Evolutionary conservation across 345 rosid species (phyloP).

Genomic region (Balakata baccata): DNA sequence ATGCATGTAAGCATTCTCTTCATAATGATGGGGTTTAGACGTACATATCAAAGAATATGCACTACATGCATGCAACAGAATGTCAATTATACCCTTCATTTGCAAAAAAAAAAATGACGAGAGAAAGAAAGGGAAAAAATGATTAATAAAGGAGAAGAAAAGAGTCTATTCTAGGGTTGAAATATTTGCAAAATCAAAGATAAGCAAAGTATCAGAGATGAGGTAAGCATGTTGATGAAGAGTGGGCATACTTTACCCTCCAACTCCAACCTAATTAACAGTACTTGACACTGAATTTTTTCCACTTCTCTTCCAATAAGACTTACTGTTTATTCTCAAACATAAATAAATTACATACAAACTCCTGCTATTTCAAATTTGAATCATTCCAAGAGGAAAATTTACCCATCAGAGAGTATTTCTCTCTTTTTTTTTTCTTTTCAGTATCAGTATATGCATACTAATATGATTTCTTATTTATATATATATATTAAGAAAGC

Average conservation of each 20-base stretch:
- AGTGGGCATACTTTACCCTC: slow-evolving; percentile 15
- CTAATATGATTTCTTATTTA: too few species aligned
- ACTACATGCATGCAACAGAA: slow-evolving; percentile 17
- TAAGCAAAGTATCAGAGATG: background rate
- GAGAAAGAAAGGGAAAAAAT: background rate
- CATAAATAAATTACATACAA: too few species aligned
- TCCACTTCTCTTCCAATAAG: background rate
- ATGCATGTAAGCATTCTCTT: background rate
- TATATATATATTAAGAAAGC: too few species aligned
- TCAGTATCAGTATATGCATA: too few species aligned
- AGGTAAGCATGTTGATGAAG: slow-evolving; percentile 22
- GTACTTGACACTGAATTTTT: background rate
- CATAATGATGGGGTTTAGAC: slow-evolving; percentile 15
- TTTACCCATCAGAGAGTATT: too few species aligned
- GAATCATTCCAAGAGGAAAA: background rate
- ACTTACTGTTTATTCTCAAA: background rate
- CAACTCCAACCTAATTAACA: background rate
- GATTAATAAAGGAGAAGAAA: background rate
- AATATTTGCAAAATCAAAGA: background rate
- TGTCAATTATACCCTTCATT: slow-evolving; percentile 13
- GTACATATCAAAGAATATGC: slow-evolving; percentile 2
- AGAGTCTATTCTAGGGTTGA: too few species aligned
- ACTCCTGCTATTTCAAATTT: too few species aligned
- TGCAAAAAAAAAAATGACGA: background rate
- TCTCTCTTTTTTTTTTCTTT: too few species aligned